Conservation (phyloP, 768 basidiomycete genomes). For the Pleurotus pulmonarius region DNA sequence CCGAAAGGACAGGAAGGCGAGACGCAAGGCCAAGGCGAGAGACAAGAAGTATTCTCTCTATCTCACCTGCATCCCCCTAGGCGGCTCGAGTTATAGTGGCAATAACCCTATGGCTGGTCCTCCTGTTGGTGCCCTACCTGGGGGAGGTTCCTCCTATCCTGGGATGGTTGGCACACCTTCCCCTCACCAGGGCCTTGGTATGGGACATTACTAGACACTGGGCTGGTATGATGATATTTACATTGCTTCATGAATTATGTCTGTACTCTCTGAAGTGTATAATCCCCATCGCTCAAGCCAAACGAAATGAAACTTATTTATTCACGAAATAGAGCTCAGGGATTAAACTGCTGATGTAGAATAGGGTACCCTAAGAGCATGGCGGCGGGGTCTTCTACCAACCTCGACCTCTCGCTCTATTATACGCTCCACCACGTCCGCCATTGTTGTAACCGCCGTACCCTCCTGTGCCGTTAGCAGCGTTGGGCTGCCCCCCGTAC, state of each 20-base stretch:
- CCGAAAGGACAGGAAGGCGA: constrained; percentile 61
- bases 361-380: background rate
- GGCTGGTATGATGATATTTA: constrained; percentile 9
- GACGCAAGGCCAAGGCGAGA: constrained; percentile 53
- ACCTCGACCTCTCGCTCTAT: constrained; percentile 50
- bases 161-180: constrained; percentile 13
- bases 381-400: constrained; percentile 28
- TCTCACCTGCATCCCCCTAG: constrained; percentile 43
- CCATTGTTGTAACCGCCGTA: constrained; percentile 16
- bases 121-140: constrained; percentile 8
- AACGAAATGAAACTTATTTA: too few relatives aligned
- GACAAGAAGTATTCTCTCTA: constrained; percentile 66
- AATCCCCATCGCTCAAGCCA: too few relatives aligned
- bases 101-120: constrained; percentile 8
- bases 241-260: background rate
- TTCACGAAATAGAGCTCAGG: background rate
- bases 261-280: too few relatives aligned
- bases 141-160: constrained; percentile 13
- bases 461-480: constrained; percentile 10
- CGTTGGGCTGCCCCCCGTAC: constrained; percentile 19
- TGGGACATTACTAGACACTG: constrained; percentile 9
- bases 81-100: constrained; percentile 1
- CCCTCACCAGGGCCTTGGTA: constrained; percentile 1
- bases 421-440: constrained; percentile 13
- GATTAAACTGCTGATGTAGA: background rate